These are phyloP conservation scores for Oldenlandia corymbosa DNA, from an alignment of 257 asterid species.

Conservation along the genomic window DNA sequence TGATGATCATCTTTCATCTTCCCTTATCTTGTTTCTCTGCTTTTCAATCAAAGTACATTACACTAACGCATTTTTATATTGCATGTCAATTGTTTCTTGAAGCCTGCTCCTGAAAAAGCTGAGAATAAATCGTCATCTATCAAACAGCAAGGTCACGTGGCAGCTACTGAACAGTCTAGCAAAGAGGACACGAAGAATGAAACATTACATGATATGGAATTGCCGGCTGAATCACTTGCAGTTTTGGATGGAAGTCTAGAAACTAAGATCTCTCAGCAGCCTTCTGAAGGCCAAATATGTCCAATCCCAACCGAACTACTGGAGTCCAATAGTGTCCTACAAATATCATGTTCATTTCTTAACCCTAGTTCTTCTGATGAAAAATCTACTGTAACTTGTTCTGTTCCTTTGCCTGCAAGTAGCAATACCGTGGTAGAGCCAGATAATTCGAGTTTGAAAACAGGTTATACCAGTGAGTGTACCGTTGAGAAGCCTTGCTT, in stretches of 20 bases:
- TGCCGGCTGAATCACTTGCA: constrained; percentile 8
- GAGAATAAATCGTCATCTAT: constrained; percentile 22
- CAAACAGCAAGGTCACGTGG: constrained; percentile 19
- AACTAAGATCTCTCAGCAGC: constrained; percentile 13
- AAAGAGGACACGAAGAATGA: constrained; percentile 14
- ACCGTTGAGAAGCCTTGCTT: constrained; percentile 5
- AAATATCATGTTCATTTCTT: constrained; percentile 11
- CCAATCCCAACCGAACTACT: constrained; percentile 12
- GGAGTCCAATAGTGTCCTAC: constrained; percentile 10
- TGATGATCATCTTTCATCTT: not conserved
- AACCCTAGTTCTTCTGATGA: constrained; percentile 21
- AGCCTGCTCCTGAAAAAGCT: constrained; percentile 24
- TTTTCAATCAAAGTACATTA: not conserved
- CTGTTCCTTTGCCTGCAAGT: constrained; percentile 16
- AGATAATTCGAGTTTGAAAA: constrained; percentile 13
- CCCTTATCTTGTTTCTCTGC: not conserved
- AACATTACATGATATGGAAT: not conserved
- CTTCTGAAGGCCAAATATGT: constrained; percentile 19
- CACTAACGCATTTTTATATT: not conserved
- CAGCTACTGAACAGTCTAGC: constrained; percentile 16
- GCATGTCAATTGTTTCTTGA: constrained; percentile 17
- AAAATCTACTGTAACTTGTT: constrained; percentile 18
- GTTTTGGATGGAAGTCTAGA: constrained; percentile 22
- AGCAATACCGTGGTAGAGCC: constrained; percentile 19
- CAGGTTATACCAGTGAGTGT: constrained; percentile 7